Base-by-base conservation (phyloP, 1,284 basidiomycete genomes). In the Sphagnurus paluster region DNA sequence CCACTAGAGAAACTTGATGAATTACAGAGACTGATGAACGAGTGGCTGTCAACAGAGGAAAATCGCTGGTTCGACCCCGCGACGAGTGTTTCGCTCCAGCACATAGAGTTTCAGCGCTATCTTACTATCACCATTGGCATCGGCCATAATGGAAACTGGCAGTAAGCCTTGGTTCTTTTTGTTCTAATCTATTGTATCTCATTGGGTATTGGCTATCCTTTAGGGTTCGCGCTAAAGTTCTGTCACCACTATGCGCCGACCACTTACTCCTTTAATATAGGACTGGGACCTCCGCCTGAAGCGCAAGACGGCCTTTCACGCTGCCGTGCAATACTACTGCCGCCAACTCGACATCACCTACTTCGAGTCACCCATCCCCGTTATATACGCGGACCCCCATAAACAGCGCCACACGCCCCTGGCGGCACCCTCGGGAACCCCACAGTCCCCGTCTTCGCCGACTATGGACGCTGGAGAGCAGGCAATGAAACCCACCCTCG, bases 301-400 rank as follows among this genome's bases (percentile, higher is more conserved):
- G 14, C 78, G 85, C 38, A 79, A 76, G 57, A 88, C 87, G 2
- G 83, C 86, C 3, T 90, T 90, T 70, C 79, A 87, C 57, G 84
- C 84, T 4, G 87, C 87, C 1, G 80, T 81, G 19, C 79, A 87
- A 53, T 76, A 84, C 57, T 88, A 84, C 62, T 82, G 77, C 56
- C 74, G 70, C 42, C 77, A 86, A 58, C 75, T 89, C 7, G 82
- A 77, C 28, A 87, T 90, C 56, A 67, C 67, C 20, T 78, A 76
- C 54, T 72, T 70, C 61, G 75, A 78, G 57, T 74, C 86, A 2
- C 72, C 82, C 7, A 60, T 82, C 38, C 80, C 84, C 4, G 58
- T 89, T 53, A 68, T 73, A 21, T 80, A 72, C 58, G 66, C 68
- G 28, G 70, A 80, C 46, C 58, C 65, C 1, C 63, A 70, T 14